phyloP scores from a whole-genome alignment of 129 eudicot genomes.

The Saposhnikovia divaricata region DNA sequence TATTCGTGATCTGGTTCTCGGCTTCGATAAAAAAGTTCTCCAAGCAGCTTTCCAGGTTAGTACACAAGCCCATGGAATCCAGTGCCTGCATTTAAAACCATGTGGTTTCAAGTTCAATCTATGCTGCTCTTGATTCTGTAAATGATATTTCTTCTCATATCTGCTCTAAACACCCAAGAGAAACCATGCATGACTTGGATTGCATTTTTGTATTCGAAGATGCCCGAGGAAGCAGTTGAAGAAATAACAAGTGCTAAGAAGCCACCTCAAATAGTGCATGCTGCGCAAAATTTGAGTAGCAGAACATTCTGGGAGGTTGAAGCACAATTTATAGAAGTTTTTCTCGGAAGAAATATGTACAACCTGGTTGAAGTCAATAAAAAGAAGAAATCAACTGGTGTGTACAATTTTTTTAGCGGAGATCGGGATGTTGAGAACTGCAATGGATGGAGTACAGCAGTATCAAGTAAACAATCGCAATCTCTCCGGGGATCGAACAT shows the following conservation, averaged over 20 bases:
- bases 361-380: conserved; percentile 13
- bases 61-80: neutral
- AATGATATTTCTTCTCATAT: neutral
- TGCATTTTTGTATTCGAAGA: conserved; percentile 25
- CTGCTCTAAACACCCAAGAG: neutral
- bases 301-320: conserved; percentile 33
- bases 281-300: conserved; percentile 13
- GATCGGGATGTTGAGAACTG: conserved; percentile 48
- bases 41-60: conserved; percentile 55
- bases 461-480: conserved; percentile 33
- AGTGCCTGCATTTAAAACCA: neutral
- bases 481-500: conserved; percentile 33
- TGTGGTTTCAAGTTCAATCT: neutral
- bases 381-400: conserved; percentile 27
- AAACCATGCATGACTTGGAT: neutral
- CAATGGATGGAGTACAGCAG: conserved; percentile 61
- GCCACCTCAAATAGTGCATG: conserved; percentile 53
- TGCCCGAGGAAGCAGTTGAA: conserved; percentile 49
- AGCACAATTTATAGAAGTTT: conserved; percentile 22
- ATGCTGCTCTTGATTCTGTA: neutral
- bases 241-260: conserved; percentile 35
- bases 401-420: conserved; percentile 35
- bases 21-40: conserved; percentile 56
- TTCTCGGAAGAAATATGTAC: conserved; percentile 21
- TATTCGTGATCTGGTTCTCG: conserved; percentile 54